Evolutionary conservation across 805 yeast genomes (phyloP).

Genomic region (Candida arabinofermentans): DNA sequence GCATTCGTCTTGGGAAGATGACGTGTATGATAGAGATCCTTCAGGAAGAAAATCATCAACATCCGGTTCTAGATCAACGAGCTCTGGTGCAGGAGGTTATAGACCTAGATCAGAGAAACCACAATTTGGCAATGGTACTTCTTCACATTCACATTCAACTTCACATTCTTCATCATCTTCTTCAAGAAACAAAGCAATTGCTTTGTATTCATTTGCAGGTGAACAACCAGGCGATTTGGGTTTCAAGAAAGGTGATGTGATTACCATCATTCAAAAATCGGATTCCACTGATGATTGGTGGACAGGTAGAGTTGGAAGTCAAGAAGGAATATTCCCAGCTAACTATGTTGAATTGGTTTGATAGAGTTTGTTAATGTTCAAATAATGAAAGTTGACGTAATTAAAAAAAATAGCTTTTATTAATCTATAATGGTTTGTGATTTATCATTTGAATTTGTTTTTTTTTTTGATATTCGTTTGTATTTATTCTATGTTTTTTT

Average conservation of each 20-base stretch:
- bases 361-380: not conserved
- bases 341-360: slow-evolving; percentile 83
- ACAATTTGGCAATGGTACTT: slow-evolving; percentile 30
- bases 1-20: slow-evolving; percentile 78
- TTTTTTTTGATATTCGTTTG: not conserved
- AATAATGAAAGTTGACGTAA: not conserved
- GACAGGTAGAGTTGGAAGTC: slow-evolving; percentile 86
- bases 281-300: slow-evolving; percentile 97
- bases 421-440: not conserved
- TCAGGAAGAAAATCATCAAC: slow-evolving; percentile 8
- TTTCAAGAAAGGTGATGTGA: slow-evolving; percentile 91
- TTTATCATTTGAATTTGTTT: not conserved
- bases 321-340: slow-evolving; percentile 94
- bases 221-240: slow-evolving; percentile 92
- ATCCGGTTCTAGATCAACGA: not conserved
- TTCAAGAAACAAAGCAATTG: slow-evolving; percentile 75
- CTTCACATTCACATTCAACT: slow-evolving; percentile 23
- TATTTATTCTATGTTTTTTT: not conserved
- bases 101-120: slow-evolving; percentile 33
- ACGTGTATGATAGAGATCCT: slow-evolving; percentile 59
- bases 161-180: slow-evolving; percentile 42
- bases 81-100: slow-evolving; percentile 25
- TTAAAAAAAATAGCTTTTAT: not conserved
- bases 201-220: slow-evolving; percentile 83
- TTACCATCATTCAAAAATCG: slow-evolving; percentile 79